Base-by-base conservation (phyloP, 495 filamentous ascomycete genomes). In the Hypoxylon intermedium region DNA sequence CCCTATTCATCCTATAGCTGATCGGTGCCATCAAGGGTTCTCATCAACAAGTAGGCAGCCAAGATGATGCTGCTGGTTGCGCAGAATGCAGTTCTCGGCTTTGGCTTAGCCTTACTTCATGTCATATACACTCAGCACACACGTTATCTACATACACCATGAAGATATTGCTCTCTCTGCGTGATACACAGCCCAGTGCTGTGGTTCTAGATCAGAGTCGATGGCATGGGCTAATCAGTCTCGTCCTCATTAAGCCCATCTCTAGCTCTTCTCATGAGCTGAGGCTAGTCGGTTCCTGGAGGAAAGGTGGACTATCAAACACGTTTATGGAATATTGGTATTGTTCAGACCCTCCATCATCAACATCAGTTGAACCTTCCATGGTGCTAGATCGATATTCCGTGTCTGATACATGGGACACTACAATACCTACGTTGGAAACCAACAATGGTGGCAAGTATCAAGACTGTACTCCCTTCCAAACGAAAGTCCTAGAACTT, bases 401-500 rank as follows among this genome's bases (percentile, higher is more conserved):
- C 36, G 21, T 15, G 2, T 6, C 36, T 6, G n/a, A 15, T 38
- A 9, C 6, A 6, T 13, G 9, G n/a, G 36, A 16, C 15, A 18
- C 18, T 9, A 47, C n/a, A n/a, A n/a, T n/a, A n/a, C n/a, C n/a
- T n/a, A n/a, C n/a, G n/a, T n/a, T n/a, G n/a, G n/a, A n/a, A n/a
- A n/a, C n/a, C n/a, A n/a, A n/a, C n/a, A n/a, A n/a, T n/a, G n/a
- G n/a, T n/a, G n/a, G n/a, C n/a, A n/a, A n/a, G n/a, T n/a, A n/a
- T n/a, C n/a, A n/a, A n/a, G n/a, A n/a, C n/a, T n/a, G n/a, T n/a
- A n/a, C n/a, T 50, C 41, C 54, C 37, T 37, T 30, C 24, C 33
- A 7, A 12, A 47, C 28, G 18, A 53, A 3, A 20, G 41, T 37
- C 41, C 31, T 15, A 20, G 46, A 60, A 65, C 50, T 47, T 49